Evolutionary conservation across 1,139 yeast genomes (phyloP).

Genomic region (Tardiomyces blankii): DNA sequence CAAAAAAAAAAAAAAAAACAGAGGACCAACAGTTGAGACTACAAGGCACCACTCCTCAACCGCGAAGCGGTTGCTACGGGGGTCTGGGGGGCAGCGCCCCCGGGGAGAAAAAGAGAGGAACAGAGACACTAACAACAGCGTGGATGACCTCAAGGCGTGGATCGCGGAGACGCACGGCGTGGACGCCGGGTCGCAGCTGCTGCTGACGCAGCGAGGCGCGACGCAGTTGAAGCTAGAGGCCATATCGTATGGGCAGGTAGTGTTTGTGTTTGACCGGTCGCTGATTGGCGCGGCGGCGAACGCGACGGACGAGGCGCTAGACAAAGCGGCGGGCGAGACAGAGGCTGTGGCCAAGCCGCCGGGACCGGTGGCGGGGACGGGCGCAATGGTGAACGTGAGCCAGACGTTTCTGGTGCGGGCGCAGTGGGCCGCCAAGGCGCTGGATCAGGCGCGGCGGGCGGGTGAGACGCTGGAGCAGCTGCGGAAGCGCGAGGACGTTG

Average conservation of each 20-base stretch:
- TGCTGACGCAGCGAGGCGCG: conserved; percentile 19
- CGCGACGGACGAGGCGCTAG: neutral
- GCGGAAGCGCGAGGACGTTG: conserved; percentile 12
- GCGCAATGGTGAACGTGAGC: neutral
- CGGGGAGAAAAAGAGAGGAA: too few species aligned
- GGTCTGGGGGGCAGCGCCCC: too few species aligned
- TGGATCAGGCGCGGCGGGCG: conserved; percentile 6
- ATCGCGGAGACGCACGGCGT: conserved; percentile 11
- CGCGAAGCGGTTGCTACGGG: too few species aligned
- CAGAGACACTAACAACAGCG: conserved; percentile 3
- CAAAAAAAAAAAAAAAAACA: too few species aligned
- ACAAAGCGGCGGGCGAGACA: neutral
- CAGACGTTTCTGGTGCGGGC: conserved; percentile 1
- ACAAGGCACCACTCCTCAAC: too few species aligned
- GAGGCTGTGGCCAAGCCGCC: neutral
- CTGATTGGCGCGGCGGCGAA: conserved; percentile 5
- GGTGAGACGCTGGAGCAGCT: conserved; percentile 5
- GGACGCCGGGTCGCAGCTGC: conserved; percentile 17
- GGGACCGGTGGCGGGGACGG: neutral
- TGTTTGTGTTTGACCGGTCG: conserved; percentile 19
- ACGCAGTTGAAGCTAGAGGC: conserved; percentile 20
- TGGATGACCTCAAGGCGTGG: conserved; percentile 13
- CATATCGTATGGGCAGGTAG: conserved; percentile 16
- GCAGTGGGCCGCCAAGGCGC: conserved; percentile 9
- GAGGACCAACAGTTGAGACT: too few species aligned